Evolutionary conservation across 2,329 filamentous ascomycete genomes (phyloP), one percentile per base, ranked within the genome.

Genomic region (Colletotrichum siamense): DNA sequence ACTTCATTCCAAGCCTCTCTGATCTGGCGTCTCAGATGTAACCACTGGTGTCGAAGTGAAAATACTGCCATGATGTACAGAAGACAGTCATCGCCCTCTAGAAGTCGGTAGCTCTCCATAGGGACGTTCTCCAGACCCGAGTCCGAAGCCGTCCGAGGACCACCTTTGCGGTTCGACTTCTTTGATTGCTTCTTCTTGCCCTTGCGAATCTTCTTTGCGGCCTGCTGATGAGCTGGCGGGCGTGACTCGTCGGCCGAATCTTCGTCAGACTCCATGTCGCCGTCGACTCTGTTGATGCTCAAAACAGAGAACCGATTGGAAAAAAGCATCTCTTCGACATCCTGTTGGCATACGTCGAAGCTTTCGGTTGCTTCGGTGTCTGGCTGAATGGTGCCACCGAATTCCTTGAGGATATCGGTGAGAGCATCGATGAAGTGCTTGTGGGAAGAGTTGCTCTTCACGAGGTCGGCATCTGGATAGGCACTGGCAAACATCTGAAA

Each of bases 1-100:
- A 88, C 87, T 12, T 89, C 81, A 3, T 78, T 80, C 88, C 88
- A 90, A 3, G 85, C 12, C 0, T 75, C 77, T 71, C 89, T 87
- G 2, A 86, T 64, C 57, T 83, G 83, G n/a, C 66, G 28, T n/a
- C 89, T 83, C 30, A 89, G 81, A 0, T 82, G 79, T 0, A 79
- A 76, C 84, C 84, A 87, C 71, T 89, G 83, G 9, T 73, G 66
- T 5, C 83, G 73, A 8, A 88, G 77, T 0, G 82, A 73, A 78
- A 88, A 89, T 15, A 88, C 85, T 0, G 85, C 86, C 8, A 83
- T 68, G 18, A 83, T 77, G 3, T 68, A 55, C 44, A 34, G 32
- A 8, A 49, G 28, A 10, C 81, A 84, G 24, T 82, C 82, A 4
- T 82, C 78, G 65, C 85, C 84, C 55, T 87, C 83, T 49, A 88